Percentiles rank a stretch among this genome's conserved stretches.
phyloP scores from a whole-genome alignment of 2,329 filamentous ascomycete species.

The Penicillium sp. region DNA sequence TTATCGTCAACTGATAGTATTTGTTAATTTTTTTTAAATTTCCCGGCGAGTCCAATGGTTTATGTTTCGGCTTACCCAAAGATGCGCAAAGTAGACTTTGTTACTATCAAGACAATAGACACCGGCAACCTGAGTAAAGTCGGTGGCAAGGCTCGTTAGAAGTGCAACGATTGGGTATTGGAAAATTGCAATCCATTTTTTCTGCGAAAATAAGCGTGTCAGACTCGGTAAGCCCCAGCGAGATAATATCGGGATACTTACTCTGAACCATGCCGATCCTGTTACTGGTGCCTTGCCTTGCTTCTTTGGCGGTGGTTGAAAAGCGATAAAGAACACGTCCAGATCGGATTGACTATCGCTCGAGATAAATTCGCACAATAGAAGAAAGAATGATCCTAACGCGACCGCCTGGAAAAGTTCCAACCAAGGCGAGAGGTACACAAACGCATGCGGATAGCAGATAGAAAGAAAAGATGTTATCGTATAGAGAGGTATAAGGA shows the following conservation, averaged over 20 bases:
- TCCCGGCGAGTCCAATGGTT: not conserved
- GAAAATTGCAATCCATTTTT: conserved; percentile 29
- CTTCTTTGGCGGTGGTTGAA: conserved; percentile 30
- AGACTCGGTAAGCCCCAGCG: not conserved
- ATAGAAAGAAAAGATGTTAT: conserved; percentile 43
- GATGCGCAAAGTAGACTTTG: conserved; percentile 36
- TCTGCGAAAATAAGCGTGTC: not conserved
- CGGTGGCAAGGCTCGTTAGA: conserved; percentile 25
- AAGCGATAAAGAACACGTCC: conserved; percentile 39
- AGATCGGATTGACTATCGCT: conserved; percentile 32
- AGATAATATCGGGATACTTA: conserved; percentile 11
- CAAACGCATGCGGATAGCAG: conserved; percentile 37
- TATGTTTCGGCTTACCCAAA: conserved; percentile 30
- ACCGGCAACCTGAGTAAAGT: conserved; percentile 32
- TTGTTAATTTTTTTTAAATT: not conserved
- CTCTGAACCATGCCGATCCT: conserved; percentile 27
- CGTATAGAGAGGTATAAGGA: conserved; percentile 44
- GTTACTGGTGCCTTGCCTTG: conserved; percentile 20
- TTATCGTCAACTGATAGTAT: conserved; percentile 12
- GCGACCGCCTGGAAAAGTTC: conserved; percentile 44
- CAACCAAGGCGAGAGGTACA: conserved; percentile 43
- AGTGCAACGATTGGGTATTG: conserved; percentile 40
- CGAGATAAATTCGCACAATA: conserved; percentile 40
- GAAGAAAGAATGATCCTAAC: conserved; percentile 46
- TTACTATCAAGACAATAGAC: conserved; percentile 34